phyloP scores from a whole-genome alignment of 148 eudicot genomes.

The Talinum fruticosum region DNA sequence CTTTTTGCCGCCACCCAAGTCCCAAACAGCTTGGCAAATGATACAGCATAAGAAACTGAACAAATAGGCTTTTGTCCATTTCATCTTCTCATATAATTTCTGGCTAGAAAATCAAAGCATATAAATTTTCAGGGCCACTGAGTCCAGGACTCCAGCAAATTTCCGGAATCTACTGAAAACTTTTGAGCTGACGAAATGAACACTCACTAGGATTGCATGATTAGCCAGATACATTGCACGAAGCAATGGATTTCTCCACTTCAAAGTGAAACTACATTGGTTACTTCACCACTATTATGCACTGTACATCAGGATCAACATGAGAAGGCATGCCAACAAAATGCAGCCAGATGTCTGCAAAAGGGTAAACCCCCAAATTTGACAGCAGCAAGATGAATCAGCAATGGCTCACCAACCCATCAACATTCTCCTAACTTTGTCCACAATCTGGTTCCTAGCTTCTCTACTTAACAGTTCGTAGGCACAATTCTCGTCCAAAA shows the following conservation, averaged over 20 bases:
- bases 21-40: neutral
- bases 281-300: neutral
- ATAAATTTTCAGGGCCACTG: neutral
- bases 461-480: slow-evolving; percentile 39
- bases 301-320: slow-evolving; percentile 25
- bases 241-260: slow-evolving; percentile 11
- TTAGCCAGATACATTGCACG: slow-evolving; percentile 1
- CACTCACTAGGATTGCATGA: neutral
- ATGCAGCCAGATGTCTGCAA: neutral
- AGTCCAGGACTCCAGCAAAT: neutral
- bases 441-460: slow-evolving; percentile 62
- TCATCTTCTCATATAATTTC: neutral
- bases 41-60: neutral
- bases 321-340: slow-evolving; percentile 4
- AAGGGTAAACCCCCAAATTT: neutral
- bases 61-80: neutral
- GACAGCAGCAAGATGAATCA: neutral
- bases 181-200: neutral
- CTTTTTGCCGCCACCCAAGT: neutral
- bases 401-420: slow-evolving; percentile 68
- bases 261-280: neutral
- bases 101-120: neutral
- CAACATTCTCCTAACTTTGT: slow-evolving; percentile 65
- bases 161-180: neutral
- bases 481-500: slow-evolving; percentile 57